Evolutionary conservation across 2,329 filamentous ascomycete genomes (phyloP).

Genomic region (Venturia aucupariae): DNA sequence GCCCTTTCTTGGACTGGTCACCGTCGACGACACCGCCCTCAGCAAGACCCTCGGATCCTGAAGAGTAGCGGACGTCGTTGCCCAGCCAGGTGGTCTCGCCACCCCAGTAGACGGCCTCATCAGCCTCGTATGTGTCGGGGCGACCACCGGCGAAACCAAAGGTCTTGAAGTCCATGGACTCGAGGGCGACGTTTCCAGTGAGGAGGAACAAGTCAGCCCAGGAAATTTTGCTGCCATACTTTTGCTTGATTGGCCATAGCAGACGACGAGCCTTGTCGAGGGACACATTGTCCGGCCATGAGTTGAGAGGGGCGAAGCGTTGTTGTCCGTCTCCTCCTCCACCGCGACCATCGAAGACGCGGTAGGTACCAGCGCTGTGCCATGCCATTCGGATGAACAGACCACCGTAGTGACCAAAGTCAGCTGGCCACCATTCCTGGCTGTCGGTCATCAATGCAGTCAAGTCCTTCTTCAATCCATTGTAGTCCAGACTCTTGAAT

Average conservation of each 20-base stretch:
- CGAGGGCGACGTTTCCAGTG: constrained; percentile 66
- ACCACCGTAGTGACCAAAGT: constrained; percentile 73
- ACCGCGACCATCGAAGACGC: constrained; percentile 64
- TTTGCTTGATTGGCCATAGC: constrained; percentile 74
- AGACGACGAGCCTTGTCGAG: constrained; percentile 74
- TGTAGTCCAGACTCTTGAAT: constrained; percentile 64
- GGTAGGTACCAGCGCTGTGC: constrained; percentile 73
- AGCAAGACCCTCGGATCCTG: constrained; percentile 32
- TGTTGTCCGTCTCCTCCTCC: constrained; percentile 67
- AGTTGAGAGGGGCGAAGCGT: constrained; percentile 71
- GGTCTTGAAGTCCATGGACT: constrained; percentile 66
- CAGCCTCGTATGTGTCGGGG: constrained; percentile 63
- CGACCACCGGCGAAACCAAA: constrained; percentile 68
- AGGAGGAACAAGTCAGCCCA: constrained; percentile 68
- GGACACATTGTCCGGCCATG: constrained; percentile 71
- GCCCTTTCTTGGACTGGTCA: constrained; percentile 24
- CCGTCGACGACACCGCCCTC: constrained; percentile 26
- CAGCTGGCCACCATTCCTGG: constrained; percentile 73
- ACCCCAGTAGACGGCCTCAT: constrained; percentile 71
- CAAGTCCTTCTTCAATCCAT: constrained; percentile 65
- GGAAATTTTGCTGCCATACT: constrained; percentile 75
- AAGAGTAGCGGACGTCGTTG: constrained; percentile 60
- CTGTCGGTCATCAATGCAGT: constrained; percentile 65
- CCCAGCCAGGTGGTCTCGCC: constrained; percentile 65
- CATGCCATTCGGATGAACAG: constrained; percentile 74